phyloP scores from a whole-genome alignment of 2,329 filamentous ascomycete species.

The Hyphodiscus sp. region DNA sequence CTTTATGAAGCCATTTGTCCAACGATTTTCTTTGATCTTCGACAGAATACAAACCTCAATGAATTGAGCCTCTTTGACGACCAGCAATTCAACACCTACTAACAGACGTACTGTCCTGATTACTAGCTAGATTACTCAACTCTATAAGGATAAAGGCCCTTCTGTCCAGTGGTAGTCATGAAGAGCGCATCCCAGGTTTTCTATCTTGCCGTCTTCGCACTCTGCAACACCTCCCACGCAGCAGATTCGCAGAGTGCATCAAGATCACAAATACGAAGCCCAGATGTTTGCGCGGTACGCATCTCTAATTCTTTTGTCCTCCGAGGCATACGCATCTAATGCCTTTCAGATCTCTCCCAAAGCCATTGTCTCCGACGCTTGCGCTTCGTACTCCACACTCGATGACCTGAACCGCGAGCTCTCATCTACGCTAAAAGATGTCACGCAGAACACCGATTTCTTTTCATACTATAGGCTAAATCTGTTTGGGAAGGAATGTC shows the following conservation, averaged over 20 bases:
- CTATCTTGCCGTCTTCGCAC: slow-evolving; percentile 55
- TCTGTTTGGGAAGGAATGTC: slow-evolving; percentile 88
- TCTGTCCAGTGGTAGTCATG: slow-evolving; percentile 34
- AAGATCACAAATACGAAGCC: slow-evolving; percentile 32
- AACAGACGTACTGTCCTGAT: neutral
- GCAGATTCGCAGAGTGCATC: slow-evolving; percentile 27
- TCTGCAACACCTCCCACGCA: slow-evolving; percentile 45
- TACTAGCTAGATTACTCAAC: neutral
- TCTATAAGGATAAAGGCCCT: neutral
- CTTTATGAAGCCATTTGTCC: neutral
- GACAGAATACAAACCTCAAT: slow-evolving; percentile 9
- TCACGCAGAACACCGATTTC: slow-evolving; percentile 88
- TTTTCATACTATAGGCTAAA: slow-evolving; percentile 97
- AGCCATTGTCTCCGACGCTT: slow-evolving; percentile 87
- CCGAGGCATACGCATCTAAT: slow-evolving; percentile 28
- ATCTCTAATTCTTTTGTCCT: slow-evolving; percentile 19
- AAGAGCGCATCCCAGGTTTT: slow-evolving; percentile 47
- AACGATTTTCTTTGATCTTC: slow-evolving; percentile 9
- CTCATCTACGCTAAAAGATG: slow-evolving; percentile 68
- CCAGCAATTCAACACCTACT: neutral
- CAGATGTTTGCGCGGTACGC: slow-evolving; percentile 34
- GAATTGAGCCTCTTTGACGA: slow-evolving; percentile 7
- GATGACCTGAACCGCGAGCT: slow-evolving; percentile 75
- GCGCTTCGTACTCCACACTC: slow-evolving; percentile 86
- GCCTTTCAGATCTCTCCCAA: slow-evolving; percentile 70